phyloP scores from a whole-genome alignment of 345 rosid species.

The Eucalyptus erythrocorys region DNA sequence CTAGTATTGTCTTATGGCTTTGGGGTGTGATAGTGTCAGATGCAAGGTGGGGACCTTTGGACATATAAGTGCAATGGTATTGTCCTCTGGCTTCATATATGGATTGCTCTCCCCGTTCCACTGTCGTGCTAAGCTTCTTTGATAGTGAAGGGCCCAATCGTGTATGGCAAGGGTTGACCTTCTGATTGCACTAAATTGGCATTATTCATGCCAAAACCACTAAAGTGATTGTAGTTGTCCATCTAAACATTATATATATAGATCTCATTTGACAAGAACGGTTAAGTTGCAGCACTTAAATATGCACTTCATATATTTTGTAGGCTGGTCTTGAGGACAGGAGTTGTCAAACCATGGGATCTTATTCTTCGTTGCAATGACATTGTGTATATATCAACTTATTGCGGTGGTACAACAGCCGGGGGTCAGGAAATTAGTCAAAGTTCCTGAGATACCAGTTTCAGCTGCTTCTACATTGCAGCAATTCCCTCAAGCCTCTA shows the following conservation, averaged over 20 bases:
- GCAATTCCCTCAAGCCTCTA: neutral
- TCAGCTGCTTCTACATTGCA: conserved; percentile 8
- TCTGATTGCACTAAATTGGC: neutral
- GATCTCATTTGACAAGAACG: neutral
- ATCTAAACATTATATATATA: neutral
- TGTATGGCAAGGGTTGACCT: neutral
- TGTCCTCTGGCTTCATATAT: neutral
- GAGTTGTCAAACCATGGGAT: neutral
- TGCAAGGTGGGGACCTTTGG: neutral
- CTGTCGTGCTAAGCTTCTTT: neutral
- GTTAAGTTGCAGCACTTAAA: neutral
- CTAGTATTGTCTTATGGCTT: no score
- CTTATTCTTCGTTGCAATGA: neutral
- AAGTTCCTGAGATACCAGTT: conserved; percentile 5
- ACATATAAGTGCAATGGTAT: neutral
- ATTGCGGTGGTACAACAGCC: conserved; percentile 20
- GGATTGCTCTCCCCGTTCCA: neutral
- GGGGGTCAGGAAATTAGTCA: conserved; percentile 24
- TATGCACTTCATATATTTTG: neutral
- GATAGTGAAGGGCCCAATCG: neutral
- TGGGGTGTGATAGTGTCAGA: neutral
- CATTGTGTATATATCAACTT: neutral
- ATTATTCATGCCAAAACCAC: neutral
- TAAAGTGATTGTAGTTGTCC: neutral
- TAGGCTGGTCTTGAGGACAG: neutral